Evolutionary conservation across 1,284 basidiomycete species (phyloP), one percentile per base, ranked within the genome.

Genomic region (Fomitiporia mediterranea): DNA sequence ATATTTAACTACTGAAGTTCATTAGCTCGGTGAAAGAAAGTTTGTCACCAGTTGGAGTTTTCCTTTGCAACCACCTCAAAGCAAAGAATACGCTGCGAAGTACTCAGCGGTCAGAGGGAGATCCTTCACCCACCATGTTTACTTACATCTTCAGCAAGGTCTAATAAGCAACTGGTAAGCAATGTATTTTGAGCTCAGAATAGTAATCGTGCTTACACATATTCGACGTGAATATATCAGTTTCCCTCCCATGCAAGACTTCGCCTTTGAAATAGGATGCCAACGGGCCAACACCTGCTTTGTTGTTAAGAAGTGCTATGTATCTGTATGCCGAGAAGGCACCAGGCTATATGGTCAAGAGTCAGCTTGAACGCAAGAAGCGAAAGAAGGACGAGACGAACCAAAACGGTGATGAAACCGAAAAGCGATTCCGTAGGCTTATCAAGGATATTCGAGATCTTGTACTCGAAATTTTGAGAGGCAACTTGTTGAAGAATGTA

Each of bases 241-340:
- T 94, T 65, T 97, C 92, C 21, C 86, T 82, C 6, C 93, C 93
- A 62, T 94, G 86, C 47, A 98, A 72, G 32, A 91, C 83, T 69
- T 99, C 97, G 27, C 97, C 96, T 68, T 97, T 94, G 77, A 99
- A 99, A 71, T 99, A 99, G 0, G 90, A 93, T 0, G 91, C 89
- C 0, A 99, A 74, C 0, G 97, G 97, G 0, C 96, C 97, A 19
- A 81, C 75, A 0, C 94, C 95, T 37, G 82, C 76, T 56, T 86
- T 82, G 69, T 96, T 83, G 65, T 99, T 98, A 69, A 94, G 87
- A 48, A 97, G 69, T 0, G 94, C 94, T 61, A 93, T 92, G 67
- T 92, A 95, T 49, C 89, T 73, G 69, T 96, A 96, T 0, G 94
- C 94, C 0, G 94, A 97, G 72, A 98, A 98, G 6, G 95, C 95